A percentile compares a stretch with the other conserved stretches of the same genome.
Evolutionary conservation across 2,329 filamentous ascomycete genomes (phyloP).

Genomic region (Capronia coronata): DNA sequence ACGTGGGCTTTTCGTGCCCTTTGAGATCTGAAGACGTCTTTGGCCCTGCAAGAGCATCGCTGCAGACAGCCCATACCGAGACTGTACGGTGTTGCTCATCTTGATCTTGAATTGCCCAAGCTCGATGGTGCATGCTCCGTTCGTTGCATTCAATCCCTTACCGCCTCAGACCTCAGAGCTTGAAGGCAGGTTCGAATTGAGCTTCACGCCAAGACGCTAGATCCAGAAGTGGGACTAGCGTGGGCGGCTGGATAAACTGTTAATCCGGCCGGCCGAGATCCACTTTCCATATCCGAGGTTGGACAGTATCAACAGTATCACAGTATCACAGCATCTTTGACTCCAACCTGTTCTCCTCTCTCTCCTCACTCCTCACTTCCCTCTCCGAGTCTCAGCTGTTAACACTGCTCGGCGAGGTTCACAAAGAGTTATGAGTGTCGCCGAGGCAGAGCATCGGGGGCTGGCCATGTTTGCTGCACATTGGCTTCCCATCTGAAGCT

Average conservation of each 20-base stretch:
- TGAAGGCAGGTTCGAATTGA: neutral
- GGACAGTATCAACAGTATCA: no score
- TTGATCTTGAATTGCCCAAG: neutral
- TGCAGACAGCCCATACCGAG: no score
- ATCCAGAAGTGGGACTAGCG: neutral
- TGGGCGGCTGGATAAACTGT: slow-evolving; percentile 6
- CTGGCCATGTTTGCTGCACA: no score
- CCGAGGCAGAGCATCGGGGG: no score
- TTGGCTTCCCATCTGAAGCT: no score
- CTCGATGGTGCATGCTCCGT: neutral
- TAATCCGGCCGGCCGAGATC: slow-evolving; percentile 1
- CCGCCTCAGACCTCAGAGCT: neutral
- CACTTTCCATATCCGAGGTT: neutral
- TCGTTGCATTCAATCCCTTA: neutral
- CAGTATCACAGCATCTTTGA: no score
- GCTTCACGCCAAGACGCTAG: neutral
- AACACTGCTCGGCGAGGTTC: no score
- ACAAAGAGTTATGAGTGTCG: neutral
- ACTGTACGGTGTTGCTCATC: no score
- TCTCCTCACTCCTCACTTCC: neutral
- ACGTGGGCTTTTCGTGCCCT: no score
- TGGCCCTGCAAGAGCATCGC: no score
- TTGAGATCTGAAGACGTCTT: no score
- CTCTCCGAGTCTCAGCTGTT: no score
- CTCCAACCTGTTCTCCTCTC: neutral